phyloP scores from a whole-genome alignment of 805 yeast species.

The Metschnikowia henanensis region DNA sequence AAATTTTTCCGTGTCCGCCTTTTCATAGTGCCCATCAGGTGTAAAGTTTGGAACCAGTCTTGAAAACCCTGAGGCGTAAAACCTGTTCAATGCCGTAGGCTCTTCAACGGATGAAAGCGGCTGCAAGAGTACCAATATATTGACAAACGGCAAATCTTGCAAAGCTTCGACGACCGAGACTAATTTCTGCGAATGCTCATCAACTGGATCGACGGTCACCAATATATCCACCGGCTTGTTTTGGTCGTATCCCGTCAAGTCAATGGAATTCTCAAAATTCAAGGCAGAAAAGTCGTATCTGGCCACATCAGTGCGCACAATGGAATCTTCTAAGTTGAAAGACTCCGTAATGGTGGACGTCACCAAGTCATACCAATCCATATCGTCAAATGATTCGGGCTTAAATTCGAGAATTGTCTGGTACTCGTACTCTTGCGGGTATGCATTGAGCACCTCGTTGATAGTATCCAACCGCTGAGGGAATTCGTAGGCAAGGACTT shows the following conservation, averaged over 20 bases:
- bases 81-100: conserved; percentile 53
- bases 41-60: conserved; percentile 31
- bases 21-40: conserved; percentile 19
- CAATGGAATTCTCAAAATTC: conserved; percentile 28
- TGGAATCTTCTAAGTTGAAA: conserved; percentile 42
- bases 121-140: conserved; percentile 52
- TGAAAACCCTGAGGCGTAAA: conserved; percentile 52
- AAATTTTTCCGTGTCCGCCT: conserved; percentile 18
- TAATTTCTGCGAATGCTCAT: conserved; percentile 65
- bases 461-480: conserved; percentile 41
- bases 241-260: conserved; percentile 19
- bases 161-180: conserved; percentile 46
- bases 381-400: conserved; percentile 15
- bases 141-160: conserved; percentile 47
- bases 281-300: conserved; percentile 46
- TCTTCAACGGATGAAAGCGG: conserved; percentile 48
- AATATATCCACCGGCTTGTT: conserved; percentile 52
- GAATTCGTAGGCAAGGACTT: conserved; percentile 48
- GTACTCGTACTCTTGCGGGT: conserved; percentile 25
- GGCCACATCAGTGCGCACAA: conserved; percentile 42
- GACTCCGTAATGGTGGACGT: conserved; percentile 45
- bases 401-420: conserved; percentile 19
- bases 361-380: conserved; percentile 50
- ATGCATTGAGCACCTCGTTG: conserved; percentile 28
- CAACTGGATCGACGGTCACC: conserved; percentile 69